A percentile compares a stretch with the other conserved stretches of the same genome.
These are phyloP conservation scores for Ophidiomyces ophidiicola DNA, from an alignment of 2,329 filamentous ascomycete species.

Conservation along the genomic window DNA sequence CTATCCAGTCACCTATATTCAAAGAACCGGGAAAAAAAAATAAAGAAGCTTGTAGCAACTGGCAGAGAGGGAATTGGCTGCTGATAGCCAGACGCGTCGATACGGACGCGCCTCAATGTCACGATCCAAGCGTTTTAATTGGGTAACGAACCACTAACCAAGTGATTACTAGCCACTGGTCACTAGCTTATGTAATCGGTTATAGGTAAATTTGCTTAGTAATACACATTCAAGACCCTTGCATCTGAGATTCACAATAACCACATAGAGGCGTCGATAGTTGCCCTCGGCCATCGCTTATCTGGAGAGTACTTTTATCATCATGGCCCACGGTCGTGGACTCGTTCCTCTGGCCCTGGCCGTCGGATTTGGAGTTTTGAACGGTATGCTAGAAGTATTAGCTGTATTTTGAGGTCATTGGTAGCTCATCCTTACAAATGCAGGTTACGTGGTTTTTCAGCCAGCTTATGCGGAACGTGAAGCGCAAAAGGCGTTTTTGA, in stretches of 20 bases:
- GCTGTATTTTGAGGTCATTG: background rate
- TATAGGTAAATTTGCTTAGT: no score
- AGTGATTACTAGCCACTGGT: no score
- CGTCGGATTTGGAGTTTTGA: slow-evolving; percentile 31
- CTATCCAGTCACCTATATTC: slow-evolving; percentile 2
- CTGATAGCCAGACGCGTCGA: slow-evolving; percentile 1
- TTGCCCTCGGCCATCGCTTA: background rate
- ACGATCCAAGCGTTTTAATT: background rate
- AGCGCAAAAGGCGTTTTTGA: slow-evolving; percentile 20
- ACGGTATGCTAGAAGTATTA: slow-evolving; percentile 22
- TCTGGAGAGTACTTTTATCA: background rate
- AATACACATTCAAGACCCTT: no score
- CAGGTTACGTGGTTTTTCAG: slow-evolving; percentile 36
- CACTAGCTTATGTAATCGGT: no score
- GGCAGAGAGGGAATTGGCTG: background rate
- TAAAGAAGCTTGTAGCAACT: background rate
- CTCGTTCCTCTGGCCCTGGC: slow-evolving; percentile 28
- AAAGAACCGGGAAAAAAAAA: no score
- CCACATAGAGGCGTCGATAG: no score
- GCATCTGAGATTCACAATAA: no score
- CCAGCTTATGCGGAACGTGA: slow-evolving; percentile 30
- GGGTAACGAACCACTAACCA: background rate
- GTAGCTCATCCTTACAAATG: slow-evolving; percentile 13
- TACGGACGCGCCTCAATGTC: background rate
- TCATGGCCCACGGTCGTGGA: slow-evolving; percentile 27